phyloP scores from a whole-genome alignment of 768 basidiomycete genomes.

The Amanita pallidorosea region DNA sequence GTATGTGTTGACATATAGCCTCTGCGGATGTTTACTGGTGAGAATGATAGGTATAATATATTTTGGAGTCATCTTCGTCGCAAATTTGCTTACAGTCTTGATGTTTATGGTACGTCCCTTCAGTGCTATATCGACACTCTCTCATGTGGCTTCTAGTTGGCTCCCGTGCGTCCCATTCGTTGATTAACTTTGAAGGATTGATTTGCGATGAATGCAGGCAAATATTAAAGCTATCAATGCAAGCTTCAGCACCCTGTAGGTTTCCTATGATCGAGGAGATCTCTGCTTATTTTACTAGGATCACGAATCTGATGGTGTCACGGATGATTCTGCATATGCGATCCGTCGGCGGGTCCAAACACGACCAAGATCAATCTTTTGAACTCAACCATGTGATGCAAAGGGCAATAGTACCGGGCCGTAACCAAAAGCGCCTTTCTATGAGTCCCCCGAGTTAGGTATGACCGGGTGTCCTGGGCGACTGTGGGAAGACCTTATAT shows the following conservation, averaged over 20 bases:
- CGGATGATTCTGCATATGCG: constrained; percentile 24
- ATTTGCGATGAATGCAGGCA: constrained; percentile 9
- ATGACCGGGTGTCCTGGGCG: too few species aligned
- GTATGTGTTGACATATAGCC: constrained; percentile 9
- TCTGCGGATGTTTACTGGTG: neutral
- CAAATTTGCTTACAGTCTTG: constrained; percentile 21
- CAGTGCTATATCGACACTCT: neutral
- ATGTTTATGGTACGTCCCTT: constrained; percentile 18
- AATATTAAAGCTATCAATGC: constrained; percentile 27
- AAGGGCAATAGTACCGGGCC: too few species aligned
- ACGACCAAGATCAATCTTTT: neutral
- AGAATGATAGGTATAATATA: constrained; percentile 19
- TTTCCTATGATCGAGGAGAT: neutral
- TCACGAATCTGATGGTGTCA: constrained; percentile 27
- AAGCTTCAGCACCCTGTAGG: constrained; percentile 26
- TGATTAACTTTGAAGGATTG: neutral
- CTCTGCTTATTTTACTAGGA: constrained; percentile 10
- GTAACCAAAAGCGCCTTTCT: too few species aligned
- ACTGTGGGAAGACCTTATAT: too few species aligned
- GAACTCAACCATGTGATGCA: neutral
- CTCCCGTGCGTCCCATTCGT: constrained; percentile 11
- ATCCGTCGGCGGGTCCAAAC: neutral
- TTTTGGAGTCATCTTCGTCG: constrained; percentile 23
- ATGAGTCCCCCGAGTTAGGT: too few species aligned
- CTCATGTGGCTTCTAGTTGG: constrained; percentile 11